Evolutionary conservation across 257 asterid species (phyloP).

Genomic region (Solanum peruvianum): DNA sequence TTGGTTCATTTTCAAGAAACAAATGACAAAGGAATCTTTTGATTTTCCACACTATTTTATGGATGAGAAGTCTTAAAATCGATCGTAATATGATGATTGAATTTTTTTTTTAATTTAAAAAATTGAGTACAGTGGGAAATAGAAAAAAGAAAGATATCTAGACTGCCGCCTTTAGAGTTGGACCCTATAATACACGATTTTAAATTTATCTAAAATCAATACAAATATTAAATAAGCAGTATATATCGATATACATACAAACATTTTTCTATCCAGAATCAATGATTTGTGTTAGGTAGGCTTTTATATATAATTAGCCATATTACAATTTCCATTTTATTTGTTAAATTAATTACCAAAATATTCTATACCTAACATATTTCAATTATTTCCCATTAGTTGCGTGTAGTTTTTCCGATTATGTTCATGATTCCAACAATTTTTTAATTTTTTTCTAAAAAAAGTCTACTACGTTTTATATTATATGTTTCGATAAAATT

Average conservation of each 20-base stretch:
- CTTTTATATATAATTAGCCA: too few species aligned
- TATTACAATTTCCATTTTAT: background rate
- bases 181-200: too few species aligned
- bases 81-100: background rate
- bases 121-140: rapidly evolving
- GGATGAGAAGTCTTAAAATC: background rate
- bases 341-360: background rate
- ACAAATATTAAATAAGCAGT: background rate
- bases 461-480: background rate
- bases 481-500: background rate
- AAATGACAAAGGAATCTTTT: background rate
- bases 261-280: too few species aligned
- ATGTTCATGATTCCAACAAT: background rate
- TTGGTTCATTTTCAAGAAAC: background rate
- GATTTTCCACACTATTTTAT: background rate
- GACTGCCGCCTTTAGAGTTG: rapidly evolving
- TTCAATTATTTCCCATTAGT: background rate
- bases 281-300: too few species aligned
- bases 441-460: background rate
- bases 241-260: too few species aligned
- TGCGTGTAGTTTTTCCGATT: background rate
- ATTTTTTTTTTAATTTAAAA: rapidly evolving
- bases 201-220: too few species aligned
- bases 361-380: background rate
- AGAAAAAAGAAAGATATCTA: too few species aligned